These are phyloP conservation scores for Houttuynia cordata DNA, from an alignment of 164 flowering plant species.

Conservation along the genomic window DNA sequence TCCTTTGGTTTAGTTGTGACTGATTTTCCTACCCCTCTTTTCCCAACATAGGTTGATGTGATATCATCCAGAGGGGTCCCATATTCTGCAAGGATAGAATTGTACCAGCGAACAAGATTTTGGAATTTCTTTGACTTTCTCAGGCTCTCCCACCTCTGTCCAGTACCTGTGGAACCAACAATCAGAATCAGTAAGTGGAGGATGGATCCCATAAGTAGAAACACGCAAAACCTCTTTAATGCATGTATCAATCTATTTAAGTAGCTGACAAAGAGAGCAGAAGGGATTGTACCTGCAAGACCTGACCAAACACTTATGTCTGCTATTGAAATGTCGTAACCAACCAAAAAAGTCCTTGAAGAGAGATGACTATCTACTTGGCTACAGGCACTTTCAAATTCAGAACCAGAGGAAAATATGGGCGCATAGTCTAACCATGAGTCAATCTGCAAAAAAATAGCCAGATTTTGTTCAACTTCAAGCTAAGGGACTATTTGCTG, in stretches of 20 bases:
- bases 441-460: conserved; percentile 47
- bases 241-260: background rate
- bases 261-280: background rate
- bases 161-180: conserved; percentile 39
- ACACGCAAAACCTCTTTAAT: background rate
- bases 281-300: conserved; percentile 55
- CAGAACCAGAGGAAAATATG: conserved; percentile 50
- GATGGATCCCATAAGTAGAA: background rate
- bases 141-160: conserved; percentile 90
- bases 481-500: background rate
- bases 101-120: conserved; percentile 76
- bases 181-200: background rate
- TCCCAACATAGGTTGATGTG: conserved; percentile 37
- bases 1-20: conserved; percentile 21
- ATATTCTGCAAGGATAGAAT: conserved; percentile 49
- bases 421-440: conserved; percentile 67
- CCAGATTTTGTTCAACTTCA: background rate
- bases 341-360: conserved; percentile 55
- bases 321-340: conserved; percentile 56
- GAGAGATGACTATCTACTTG: conserved; percentile 45
- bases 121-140: conserved; percentile 77
- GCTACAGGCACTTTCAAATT: conserved; percentile 71
- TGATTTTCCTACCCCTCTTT: conserved; percentile 52
- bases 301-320: conserved; percentile 77
- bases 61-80: conserved; percentile 34